Conservation (phyloP, 768 basidiomycete species). For the Piloderma croceum region DNA sequence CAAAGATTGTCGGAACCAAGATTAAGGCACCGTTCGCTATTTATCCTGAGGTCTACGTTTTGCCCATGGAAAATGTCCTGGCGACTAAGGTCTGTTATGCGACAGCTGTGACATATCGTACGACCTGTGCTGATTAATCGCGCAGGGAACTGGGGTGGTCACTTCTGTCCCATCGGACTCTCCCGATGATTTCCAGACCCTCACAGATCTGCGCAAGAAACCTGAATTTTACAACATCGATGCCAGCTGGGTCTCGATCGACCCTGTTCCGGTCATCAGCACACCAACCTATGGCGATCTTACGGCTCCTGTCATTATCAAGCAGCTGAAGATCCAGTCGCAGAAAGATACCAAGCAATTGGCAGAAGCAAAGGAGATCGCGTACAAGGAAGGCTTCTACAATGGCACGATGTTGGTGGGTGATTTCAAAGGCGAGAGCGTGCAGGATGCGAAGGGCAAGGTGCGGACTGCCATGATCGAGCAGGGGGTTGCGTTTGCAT, state of each 20-base stretch:
- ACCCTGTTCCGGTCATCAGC: slow-evolving; percentile 81
- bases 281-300: slow-evolving; percentile 93
- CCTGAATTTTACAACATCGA: slow-evolving; percentile 94
- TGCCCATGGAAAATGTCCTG: slow-evolving; percentile 98
- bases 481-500: slow-evolving; percentile 73
- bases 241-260: slow-evolving; percentile 76
- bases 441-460: slow-evolving; percentile 88
- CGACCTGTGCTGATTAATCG: no score
- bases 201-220: slow-evolving; percentile 91
- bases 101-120: no score
- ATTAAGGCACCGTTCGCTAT: slow-evolving; percentile 83
- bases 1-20: slow-evolving; percentile 78
- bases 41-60: slow-evolving; percentile 83
- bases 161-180: slow-evolving; percentile 98
- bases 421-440: slow-evolving; percentile 81
- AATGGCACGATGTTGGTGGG: slow-evolving; percentile 87
- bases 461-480: slow-evolving; percentile 82
- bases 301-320: slow-evolving; percentile 76
- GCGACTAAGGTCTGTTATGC: slow-evolving; percentile 68
- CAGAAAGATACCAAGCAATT: slow-evolving; percentile 92
- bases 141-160: slow-evolving; percentile 91
- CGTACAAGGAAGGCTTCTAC: slow-evolving; percentile 99
- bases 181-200: slow-evolving; percentile 90
- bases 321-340: slow-evolving; percentile 89
- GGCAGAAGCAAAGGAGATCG: slow-evolving; percentile 93